A percentile compares a stretch with the other conserved stretches of the same genome.
Conservation (phyloP, 2,329 filamentous ascomycete species). For the Stagonosporopsis tanaceti region DNA sequence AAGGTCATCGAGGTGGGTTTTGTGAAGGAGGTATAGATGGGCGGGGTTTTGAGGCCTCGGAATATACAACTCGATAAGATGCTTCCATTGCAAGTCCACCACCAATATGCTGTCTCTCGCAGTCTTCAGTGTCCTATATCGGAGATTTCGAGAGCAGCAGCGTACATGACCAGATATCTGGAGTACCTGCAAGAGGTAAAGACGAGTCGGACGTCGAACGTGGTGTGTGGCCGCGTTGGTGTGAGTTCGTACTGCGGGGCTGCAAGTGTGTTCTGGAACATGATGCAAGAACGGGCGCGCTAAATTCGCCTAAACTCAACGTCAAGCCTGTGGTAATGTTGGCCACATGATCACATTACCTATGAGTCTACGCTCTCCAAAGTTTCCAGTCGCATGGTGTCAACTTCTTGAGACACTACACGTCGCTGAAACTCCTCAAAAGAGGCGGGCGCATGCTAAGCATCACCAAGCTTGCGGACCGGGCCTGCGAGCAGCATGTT, state of each 20-base stretch:
- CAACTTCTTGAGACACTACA: neutral
- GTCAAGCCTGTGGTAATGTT: neutral
- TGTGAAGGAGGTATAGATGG: slow-evolving; percentile 69
- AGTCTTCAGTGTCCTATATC: too few relatives aligned
- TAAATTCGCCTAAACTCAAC: neutral
- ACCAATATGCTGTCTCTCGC: too few relatives aligned
- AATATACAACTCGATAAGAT: neutral
- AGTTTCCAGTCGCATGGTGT: too few relatives aligned
- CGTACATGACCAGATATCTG: too few relatives aligned
- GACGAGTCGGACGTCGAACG: neutral
- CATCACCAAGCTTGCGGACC: slow-evolving; percentile 16
- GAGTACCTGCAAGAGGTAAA: too few relatives aligned
- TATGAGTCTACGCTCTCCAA: too few relatives aligned
- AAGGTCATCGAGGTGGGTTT: slow-evolving; percentile 73
- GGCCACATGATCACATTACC: neutral
- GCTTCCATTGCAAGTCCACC: neutral
- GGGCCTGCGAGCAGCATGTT: slow-evolving; percentile 6
- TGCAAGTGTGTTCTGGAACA: neutral
- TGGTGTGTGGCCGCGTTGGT: too few relatives aligned
- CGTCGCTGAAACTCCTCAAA: slow-evolving; percentile 2
- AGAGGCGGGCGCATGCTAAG: slow-evolving; percentile 9
- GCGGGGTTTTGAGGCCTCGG: neutral
- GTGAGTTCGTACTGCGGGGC: neutral
- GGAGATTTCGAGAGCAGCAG: neutral
- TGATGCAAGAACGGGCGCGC: neutral